Percentiles rank a stretch among this genome's conserved stretches.
Evolutionary conservation across 805 yeast species (phyloP).

Genomic region (Saccharomycopsis oosterbeekiorum): DNA sequence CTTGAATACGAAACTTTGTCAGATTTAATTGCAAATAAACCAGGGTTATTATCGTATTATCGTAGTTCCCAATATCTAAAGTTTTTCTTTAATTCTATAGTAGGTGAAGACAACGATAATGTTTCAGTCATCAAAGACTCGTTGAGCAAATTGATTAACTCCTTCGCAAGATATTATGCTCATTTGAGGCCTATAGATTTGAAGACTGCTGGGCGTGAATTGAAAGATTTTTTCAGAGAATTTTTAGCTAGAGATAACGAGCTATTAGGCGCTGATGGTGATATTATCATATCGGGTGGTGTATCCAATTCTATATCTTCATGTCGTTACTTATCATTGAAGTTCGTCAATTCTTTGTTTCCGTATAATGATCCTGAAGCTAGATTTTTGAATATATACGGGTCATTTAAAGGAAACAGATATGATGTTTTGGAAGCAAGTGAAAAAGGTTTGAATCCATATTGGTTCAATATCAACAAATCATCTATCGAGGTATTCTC

Average conservation of each 20-base stretch:
- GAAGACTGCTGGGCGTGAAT: too few relatives aligned
- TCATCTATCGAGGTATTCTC: constrained; percentile 27
- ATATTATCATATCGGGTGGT: constrained; percentile 13
- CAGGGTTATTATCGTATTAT: constrained; percentile 32
- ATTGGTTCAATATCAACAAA: constrained; percentile 54
- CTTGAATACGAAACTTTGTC: constrained; percentile 76
- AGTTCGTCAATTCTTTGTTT: constrained; percentile 52
- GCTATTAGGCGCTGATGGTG: constrained; percentile 20
- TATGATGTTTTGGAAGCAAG: constrained; percentile 78
- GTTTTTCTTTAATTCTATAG: constrained; percentile 63
- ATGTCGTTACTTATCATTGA: constrained; percentile 54
- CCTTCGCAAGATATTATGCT: constrained; percentile 27
- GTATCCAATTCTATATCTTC: constrained; percentile 32
- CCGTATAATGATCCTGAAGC: constrained; percentile 62
- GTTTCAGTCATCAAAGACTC: constrained; percentile 64
- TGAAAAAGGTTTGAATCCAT: constrained; percentile 68
- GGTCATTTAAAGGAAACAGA: constrained; percentile 45
- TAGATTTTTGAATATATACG: constrained; percentile 57
- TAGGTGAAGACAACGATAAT: constrained; percentile 52
- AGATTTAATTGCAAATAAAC: constrained; percentile 29
- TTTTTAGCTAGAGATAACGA: constrained; percentile 8
- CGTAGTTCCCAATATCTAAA: constrained; percentile 43
- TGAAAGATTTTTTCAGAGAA: constrained; percentile 11
- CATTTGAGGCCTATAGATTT: too few relatives aligned
- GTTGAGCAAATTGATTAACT: constrained; percentile 46